Base-by-base conservation (phyloP, 2,329 filamentous ascomycete species). In the Dissoconium aciculare region DNA sequence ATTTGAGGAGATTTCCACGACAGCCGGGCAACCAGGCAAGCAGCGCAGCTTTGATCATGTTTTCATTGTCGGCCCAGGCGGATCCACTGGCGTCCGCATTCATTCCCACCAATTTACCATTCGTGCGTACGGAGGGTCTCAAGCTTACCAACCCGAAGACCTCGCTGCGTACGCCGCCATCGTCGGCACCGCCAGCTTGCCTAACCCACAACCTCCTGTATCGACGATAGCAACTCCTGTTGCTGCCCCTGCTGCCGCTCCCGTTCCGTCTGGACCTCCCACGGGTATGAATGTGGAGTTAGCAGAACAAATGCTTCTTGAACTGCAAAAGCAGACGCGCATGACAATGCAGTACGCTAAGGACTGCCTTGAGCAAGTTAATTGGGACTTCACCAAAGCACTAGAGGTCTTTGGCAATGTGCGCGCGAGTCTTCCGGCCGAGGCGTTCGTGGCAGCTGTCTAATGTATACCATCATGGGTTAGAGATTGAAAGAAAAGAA, bases 311-410 rank as follows among this genome's bases (percentile, higher is more conserved):
- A 63, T 92, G 49, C 61, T 73, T 13, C 44, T 62, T 12, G 75
- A 89, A 50, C 66, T 94, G 31, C 77, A 73, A 41, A 73, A 72
- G 41, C 73, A 73, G 46, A 93, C 85, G 1, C 72, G 74, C 34
- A 83, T 98, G 74, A 89, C 72, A 5, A 57, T 74, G 6, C 64
- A 79, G 35, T 92, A 79, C 52, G 78, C 84, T 1, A 69, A 76
- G 43, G 69, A 91, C 63, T 94, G 87, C 46, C 64, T 95, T 11
- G 66, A 71, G 3, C 74, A 84, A 36, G 81, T 77, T 34, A 69
- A 67, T 21, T 95, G 84, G 83, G 71, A 91, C 51, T 71, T 85
- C 28, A 69, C 79, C 21, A 68, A 70, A 41, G 87, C 85, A 2
- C 58, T 85, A 42, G 61, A 67, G 32, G 71, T 80, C 17, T 94